Percentiles rank a stretch among this genome's conserved stretches.
Conservation (phyloP, 306 rosid genomes). For the Nissolia schottii region DNA sequence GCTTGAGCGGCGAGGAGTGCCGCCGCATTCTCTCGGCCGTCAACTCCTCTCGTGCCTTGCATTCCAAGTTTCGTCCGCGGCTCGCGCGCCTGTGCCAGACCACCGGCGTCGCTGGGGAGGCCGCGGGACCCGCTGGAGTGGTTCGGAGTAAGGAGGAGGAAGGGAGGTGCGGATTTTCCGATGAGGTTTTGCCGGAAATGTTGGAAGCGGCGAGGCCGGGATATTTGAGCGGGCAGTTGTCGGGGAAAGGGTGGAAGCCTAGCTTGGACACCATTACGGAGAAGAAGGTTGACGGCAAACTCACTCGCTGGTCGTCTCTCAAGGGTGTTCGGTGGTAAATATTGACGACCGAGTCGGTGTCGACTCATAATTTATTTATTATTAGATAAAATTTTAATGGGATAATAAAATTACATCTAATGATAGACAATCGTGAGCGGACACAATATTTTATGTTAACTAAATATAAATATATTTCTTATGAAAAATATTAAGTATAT, state of each 20-base stretch:
- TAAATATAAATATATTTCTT: no score
- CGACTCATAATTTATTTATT: no score
- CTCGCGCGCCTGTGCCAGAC: constrained; percentile 48
- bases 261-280: constrained; percentile 80
- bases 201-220: constrained; percentile 49
- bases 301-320: constrained; percentile 53
- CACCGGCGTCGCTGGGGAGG: constrained; percentile 3
- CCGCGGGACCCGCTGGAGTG: neutral
- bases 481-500: no score
- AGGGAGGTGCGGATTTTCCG: constrained; percentile 23
- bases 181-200: constrained; percentile 33
- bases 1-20: constrained; percentile 42
- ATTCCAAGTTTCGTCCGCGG: constrained; percentile 50
- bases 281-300: constrained; percentile 50
- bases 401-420: no score
- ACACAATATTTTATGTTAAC: no score
- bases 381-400: no score
- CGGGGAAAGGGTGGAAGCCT: constrained; percentile 85
- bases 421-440: no score
- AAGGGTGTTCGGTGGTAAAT: neutral
- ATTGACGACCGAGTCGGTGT: no score
- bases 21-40: constrained; percentile 38
- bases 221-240: constrained; percentile 64
- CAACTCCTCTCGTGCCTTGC: constrained; percentile 40
- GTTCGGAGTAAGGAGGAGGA: constrained; percentile 16